Conservation (phyloP, 805 yeast species). For the Priceomyces fermenticarens region DNA sequence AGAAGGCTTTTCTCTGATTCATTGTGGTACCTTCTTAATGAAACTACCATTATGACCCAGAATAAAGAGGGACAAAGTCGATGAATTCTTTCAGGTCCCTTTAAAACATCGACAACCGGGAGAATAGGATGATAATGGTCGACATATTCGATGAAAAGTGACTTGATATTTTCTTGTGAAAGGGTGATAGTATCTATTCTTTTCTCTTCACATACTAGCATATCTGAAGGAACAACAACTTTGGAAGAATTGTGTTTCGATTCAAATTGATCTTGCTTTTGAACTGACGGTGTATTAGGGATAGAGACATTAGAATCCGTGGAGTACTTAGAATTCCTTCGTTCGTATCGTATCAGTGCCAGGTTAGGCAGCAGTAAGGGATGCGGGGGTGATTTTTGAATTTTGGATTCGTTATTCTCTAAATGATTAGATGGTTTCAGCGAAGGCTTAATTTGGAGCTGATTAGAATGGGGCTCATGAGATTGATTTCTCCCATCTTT, state of each 20-base stretch:
- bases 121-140: slow-evolving; percentile 77
- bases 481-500: background rate
- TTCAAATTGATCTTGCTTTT: slow-evolving; percentile 7
- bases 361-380: background rate
- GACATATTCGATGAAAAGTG: slow-evolving; percentile 67
- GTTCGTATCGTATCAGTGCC: slow-evolving; percentile 4
- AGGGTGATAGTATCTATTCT: slow-evolving; percentile 67
- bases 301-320: slow-evolving; percentile 22
- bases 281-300: slow-evolving; percentile 29
- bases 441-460: background rate
- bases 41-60: slow-evolving; percentile 89
- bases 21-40: slow-evolving; percentile 61
- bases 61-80: slow-evolving; percentile 81
- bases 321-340: slow-evolving; percentile 10
- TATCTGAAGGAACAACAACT: slow-evolving; percentile 13
- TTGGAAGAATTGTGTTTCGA: slow-evolving; percentile 1
- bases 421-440: slow-evolving; percentile 5
- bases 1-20: slow-evolving; percentile 41
- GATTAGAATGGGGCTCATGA: background rate
- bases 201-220: slow-evolving; percentile 60
- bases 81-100: slow-evolving; percentile 81
- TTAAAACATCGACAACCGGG: slow-evolving; percentile 79
- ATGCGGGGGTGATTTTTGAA: background rate
- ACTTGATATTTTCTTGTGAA: slow-evolving; percentile 56
- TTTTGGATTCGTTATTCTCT: background rate